Evolutionary conservation across 768 basidiomycete genomes (phyloP).

Genomic region (Mycena crocata): DNA sequence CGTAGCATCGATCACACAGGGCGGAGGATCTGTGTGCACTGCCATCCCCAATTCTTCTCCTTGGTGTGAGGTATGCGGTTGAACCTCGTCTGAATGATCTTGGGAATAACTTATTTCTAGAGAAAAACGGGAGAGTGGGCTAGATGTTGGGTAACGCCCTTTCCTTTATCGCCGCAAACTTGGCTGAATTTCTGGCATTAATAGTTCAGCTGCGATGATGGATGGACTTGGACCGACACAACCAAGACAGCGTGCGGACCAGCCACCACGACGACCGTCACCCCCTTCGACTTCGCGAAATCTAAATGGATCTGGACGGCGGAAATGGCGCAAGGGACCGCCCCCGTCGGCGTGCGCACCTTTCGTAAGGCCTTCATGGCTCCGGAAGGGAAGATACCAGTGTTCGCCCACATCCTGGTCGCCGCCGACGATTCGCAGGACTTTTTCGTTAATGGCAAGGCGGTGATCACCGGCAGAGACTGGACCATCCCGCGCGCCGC

Average conservation of each 20-base stretch:
- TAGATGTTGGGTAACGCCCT: neutral
- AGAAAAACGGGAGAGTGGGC: neutral
- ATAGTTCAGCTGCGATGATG: neutral
- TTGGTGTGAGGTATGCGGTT: neutral
- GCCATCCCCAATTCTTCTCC: neutral
- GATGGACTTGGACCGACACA: neutral
- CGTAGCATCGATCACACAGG: neutral
- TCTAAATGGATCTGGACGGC: conserved; percentile 11
- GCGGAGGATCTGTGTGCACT: neutral
- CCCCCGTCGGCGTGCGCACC: neutral
- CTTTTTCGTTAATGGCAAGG: neutral
- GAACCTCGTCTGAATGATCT: neutral
- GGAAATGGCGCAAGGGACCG: neutral
- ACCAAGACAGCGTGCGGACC: neutral
- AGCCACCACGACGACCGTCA: neutral
- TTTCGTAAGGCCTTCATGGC: conserved; percentile 5
- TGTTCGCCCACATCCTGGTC: neutral
- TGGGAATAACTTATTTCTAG: neutral
- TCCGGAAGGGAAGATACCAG: neutral
- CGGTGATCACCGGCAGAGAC: neutral
- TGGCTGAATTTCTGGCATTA: neutral
- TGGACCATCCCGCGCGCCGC: neutral
- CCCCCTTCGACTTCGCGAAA: neutral
- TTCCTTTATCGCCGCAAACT: neutral
- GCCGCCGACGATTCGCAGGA: neutral